Conservation (phyloP, 371 early-diverging fungal species). For the Rhizopus sp. region DNA sequence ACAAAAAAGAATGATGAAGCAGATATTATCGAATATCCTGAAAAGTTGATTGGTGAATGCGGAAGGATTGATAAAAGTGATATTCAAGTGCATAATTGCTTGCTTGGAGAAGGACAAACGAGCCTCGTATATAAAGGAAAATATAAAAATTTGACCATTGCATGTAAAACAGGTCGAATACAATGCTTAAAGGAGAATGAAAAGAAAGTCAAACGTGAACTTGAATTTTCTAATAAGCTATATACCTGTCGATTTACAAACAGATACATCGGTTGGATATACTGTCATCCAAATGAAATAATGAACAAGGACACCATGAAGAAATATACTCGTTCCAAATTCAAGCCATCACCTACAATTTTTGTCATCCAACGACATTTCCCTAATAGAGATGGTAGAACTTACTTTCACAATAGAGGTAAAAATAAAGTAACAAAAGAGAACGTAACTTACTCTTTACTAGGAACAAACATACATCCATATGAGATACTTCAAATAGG, state of each 20-base stretch:
- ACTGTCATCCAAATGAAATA: conserved; percentile 5
- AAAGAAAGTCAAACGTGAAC: conserved; percentile 20
- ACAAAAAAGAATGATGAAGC: no score
- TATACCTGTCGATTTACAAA: conserved; percentile 31
- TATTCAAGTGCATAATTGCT: conserved; percentile 1
- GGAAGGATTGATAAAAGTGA: not conserved
- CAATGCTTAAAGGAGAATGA: conserved; percentile 6
- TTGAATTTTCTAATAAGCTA: conserved; percentile 32
- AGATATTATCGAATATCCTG: no score
- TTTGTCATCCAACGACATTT: conserved; percentile 32
- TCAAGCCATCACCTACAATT: not conserved
- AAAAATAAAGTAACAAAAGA: not conserved
- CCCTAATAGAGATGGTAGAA: conserved; percentile 32
- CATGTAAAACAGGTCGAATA: conserved; percentile 31
- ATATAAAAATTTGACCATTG: conserved; percentile 24
- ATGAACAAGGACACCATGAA: not conserved
- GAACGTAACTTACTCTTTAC: not conserved
- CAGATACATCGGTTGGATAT: conserved; percentile 30
- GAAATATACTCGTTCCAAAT: not conserved
- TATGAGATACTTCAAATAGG: conserved; percentile 32
- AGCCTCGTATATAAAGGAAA: conserved; percentile 25
- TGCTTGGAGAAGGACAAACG: conserved; percentile 33
- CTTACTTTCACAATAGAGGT: conserved; percentile 30
- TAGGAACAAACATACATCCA: conserved; percentile 20
- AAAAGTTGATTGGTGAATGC: not conserved